Evolutionary conservation across 768 basidiomycete genomes (phyloP), one percentile per base, ranked within the genome.

Genomic region (Amanita exitialis): DNA sequence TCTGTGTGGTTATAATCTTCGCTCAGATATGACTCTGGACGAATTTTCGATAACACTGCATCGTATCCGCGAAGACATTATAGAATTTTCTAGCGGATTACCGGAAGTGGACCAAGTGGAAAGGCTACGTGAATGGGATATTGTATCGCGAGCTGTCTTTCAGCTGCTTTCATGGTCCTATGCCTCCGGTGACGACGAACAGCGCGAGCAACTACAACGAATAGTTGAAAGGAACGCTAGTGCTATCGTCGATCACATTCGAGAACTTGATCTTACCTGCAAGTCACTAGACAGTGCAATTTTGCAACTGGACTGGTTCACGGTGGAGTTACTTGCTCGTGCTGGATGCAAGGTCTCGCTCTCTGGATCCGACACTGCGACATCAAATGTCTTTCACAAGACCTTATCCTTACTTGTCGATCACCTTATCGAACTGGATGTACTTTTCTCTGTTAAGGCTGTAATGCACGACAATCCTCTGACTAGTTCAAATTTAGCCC

Each of bases 251-350:
- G 59, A 64, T 18, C 62, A 63, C 13, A 61, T 79, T 46, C 65
- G 69, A 23, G 66, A 71, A 4, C 60, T 66, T 2, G 59, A 67
- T 1, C 61, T 66, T 1, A 62, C 56, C 2, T 52, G 65, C 7
- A 55, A 62, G 34, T 62, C 63, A 3, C 56, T 72, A 44, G 71
- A 73, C 55, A 52, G 57, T 3, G 66, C 75, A 18, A 68, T 67
- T 3, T 62, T 84, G 38, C 60, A 69, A 8, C 56, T 74, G n/a
- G 68, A 72, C 30, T 90, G 86, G 86, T 82, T 84, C 60, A 58
- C 70, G 3, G 67, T 89, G 28, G 85, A 86, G 58, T 49, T 84
- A 16, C 67, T 74, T 2, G 66, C 66, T 32, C 75, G 80, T 15
- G 53, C 74, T 20, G 64, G 64, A 8, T 63, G 60, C 37, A 58